A percentile compares a stretch with the other conserved stretches of the same genome.
These are phyloP conservation scores for Tolypocladium paradoxum DNA, from an alignment of 2,329 filamentous ascomycete species.

Conservation along the genomic window DNA sequence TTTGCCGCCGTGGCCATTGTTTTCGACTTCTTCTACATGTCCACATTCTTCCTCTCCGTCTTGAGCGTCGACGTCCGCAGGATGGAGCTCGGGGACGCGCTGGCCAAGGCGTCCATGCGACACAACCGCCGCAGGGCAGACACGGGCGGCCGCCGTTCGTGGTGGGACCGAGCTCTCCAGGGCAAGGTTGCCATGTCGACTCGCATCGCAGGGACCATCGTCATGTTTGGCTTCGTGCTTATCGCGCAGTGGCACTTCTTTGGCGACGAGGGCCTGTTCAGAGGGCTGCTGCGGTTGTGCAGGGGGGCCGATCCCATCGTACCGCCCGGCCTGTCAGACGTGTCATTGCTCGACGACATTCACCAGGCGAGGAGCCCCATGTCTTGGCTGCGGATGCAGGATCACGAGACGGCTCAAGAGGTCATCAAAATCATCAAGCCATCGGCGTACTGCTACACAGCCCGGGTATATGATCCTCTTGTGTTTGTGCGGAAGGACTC, in stretches of 20 bases:
- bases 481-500: conserved; percentile 62
- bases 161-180: conserved; percentile 50
- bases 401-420: conserved; percentile 67
- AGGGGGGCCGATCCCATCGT: conserved; percentile 6
- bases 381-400: conserved; percentile 67
- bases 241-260: conserved; percentile 73
- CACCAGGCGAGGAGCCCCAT: conserved; percentile 67
- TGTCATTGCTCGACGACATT: conserved; percentile 44
- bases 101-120: conserved; percentile 44
- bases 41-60: conserved; percentile 72
- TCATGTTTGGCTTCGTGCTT: conserved; percentile 62
- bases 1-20: conserved; percentile 66
- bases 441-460: conserved; percentile 58
- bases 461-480: conserved; percentile 63
- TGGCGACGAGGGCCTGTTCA: conserved; percentile 39
- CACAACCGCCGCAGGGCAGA: conserved; percentile 18
- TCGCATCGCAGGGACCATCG: conserved; percentile 61
- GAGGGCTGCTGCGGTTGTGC: conserved; percentile 15
- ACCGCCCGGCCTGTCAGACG: conserved; percentile 18
- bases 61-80: conserved; percentile 69
- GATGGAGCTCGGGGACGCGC: conserved; percentile 63
- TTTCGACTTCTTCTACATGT: conserved; percentile 68
- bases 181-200: conserved; percentile 60
- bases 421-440: conserved; percentile 69
- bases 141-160: conserved; percentile 22